phyloP scores from a whole-genome alignment of 2,329 filamentous ascomycete genomes.

The Aspergillus tamarii region DNA sequence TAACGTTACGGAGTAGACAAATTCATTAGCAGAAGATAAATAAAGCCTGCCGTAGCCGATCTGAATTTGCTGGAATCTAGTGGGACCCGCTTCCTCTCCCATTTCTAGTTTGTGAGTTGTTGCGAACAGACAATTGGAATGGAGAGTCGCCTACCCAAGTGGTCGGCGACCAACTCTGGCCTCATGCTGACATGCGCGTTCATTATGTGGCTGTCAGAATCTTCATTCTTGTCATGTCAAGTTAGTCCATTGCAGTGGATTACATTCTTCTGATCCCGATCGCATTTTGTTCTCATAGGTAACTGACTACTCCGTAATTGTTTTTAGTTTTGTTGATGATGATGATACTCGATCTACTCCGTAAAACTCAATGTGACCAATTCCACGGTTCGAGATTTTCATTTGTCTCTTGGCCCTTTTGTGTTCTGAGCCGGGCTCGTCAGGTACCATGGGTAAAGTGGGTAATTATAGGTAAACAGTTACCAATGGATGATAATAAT shows the following conservation, averaged over 20 bases:
- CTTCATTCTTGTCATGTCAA: not conserved
- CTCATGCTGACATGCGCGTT: not conserved
- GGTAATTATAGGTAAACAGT: not conserved
- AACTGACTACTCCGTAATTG: not conserved
- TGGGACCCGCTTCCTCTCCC: conserved; percentile 27
- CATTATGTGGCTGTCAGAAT: not conserved
- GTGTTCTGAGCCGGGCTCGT: not conserved
- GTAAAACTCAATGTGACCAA: not conserved
- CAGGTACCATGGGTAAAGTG: not conserved
- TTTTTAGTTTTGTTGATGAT: not conserved
- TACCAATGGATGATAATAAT: conserved; percentile 1
- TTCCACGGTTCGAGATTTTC: not conserved
- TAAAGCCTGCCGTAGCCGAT: conserved; percentile 23
- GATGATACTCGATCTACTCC: not conserved
- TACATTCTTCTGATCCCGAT: not conserved
- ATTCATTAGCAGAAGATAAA: not conserved
- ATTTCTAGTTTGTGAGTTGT: conserved; percentile 1
- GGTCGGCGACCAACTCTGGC: conserved; percentile 2
- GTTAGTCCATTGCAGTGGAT: not conserved
- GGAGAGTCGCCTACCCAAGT: not conserved
- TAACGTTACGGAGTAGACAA: not conserved
- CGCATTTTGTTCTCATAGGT: not conserved
- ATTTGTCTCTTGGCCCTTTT: not conserved
- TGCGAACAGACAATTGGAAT: conserved; percentile 1
- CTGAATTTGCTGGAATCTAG: conserved; percentile 32